phyloP scores from a whole-genome alignment of 2,329 filamentous ascomycete genomes.

The Macroventuria anomochaeta region DNA sequence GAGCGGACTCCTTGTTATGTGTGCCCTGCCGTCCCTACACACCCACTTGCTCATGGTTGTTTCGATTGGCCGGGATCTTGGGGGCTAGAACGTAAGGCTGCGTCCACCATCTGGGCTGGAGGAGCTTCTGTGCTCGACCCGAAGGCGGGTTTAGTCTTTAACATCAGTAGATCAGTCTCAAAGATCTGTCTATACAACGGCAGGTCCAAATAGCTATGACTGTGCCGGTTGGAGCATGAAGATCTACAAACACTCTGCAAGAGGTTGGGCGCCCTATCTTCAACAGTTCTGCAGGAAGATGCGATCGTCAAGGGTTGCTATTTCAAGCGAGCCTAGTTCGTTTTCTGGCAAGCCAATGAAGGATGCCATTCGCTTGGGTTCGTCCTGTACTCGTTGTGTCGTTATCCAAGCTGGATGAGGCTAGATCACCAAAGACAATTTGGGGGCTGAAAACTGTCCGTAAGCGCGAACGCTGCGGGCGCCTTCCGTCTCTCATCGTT shows the following conservation, averaged over 20 bases:
- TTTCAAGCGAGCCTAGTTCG: not conserved
- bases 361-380: not conserved
- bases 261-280: not conserved
- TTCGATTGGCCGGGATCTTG: conserved; percentile 3
- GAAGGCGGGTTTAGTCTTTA: too few relatives aligned
- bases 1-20: not conserved
- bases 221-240: too few relatives aligned
- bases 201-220: too few relatives aligned
- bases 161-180: too few relatives aligned
- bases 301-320: conserved; percentile 4
- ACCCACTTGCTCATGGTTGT: conserved; percentile 1
- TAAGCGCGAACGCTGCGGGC: not conserved
- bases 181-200: not conserved
- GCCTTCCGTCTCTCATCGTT: not conserved
- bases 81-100: conserved; percentile 9
- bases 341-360: conserved; percentile 6
- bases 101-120: too few relatives aligned
- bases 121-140: too few relatives aligned
- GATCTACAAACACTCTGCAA: not conserved
- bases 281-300: not conserved
- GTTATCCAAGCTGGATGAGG: conserved; percentile 8
- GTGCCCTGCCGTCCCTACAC: conserved; percentile 1
- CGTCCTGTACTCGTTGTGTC: not conserved
- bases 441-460: conserved; percentile 12
- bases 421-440: conserved; percentile 2